phyloP scores from a whole-genome alignment of 208 protist genomes.

The Kentomonas sorsogonicus region DNA sequence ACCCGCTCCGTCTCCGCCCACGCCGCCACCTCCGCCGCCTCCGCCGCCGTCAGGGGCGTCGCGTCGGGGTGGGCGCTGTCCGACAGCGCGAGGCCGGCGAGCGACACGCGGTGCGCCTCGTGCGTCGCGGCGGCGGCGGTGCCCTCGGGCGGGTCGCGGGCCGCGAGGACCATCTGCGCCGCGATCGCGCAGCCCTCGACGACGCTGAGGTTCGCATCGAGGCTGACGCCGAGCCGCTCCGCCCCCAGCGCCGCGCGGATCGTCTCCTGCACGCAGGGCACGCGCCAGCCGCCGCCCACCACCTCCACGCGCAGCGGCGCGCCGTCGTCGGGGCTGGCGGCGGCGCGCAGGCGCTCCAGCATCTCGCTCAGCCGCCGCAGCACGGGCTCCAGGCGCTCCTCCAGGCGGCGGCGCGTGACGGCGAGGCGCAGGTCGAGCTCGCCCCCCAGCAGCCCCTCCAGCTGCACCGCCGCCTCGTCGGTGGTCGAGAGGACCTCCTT shows the following conservation, averaged over 20 bases:
- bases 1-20: slow-evolving; percentile 32
- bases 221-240: slow-evolving; percentile 35
- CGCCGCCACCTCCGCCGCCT: slow-evolving; percentile 18
- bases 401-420: slow-evolving; percentile 26
- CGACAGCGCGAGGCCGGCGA: slow-evolving; percentile 29
- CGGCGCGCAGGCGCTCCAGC: slow-evolving; percentile 23
- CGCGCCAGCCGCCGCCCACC: slow-evolving; percentile 71
- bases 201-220: slow-evolving; percentile 59
- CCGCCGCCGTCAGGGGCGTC: slow-evolving; percentile 20
- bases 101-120: slow-evolving; percentile 29
- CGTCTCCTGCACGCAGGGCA: slow-evolving; percentile 31
- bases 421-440: slow-evolving; percentile 41
- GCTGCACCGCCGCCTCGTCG: slow-evolving; percentile 37
- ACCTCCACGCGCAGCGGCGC: slow-evolving; percentile 46
- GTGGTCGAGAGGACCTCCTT: slow-evolving; percentile 73
- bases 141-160: too few relatives aligned
- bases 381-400: slow-evolving; percentile 27
- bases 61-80: slow-evolving; percentile 11
- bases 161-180: slow-evolving; percentile 16
- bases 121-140: too few relatives aligned
- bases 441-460: slow-evolving; percentile 41
- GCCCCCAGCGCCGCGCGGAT: slow-evolving; percentile 42
- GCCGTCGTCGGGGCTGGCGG: slow-evolving; percentile 1
- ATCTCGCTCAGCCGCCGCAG: slow-evolving; percentile 25
- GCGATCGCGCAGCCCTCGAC: slow-evolving; percentile 66